Conservation (phyloP, 306 rosid species). For the Cucurbita pepo region DNA sequence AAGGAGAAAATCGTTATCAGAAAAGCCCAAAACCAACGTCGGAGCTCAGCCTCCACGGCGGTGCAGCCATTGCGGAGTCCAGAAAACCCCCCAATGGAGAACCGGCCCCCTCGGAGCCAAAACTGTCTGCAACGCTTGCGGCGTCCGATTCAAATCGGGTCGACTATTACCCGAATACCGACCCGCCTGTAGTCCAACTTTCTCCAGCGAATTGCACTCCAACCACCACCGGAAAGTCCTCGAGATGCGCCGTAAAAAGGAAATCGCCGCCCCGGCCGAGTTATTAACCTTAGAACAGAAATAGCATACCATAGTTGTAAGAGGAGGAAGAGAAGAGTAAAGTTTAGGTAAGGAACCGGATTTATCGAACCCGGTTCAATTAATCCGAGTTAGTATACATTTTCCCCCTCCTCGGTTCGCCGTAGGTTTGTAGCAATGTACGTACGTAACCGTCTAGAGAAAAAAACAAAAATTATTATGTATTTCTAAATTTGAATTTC, state of each 20-base stretch:
- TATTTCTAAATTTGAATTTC: background rate
- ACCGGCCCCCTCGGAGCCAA: slow-evolving; percentile 88
- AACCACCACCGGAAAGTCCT: slow-evolving; percentile 90
- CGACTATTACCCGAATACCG: slow-evolving; percentile 81
- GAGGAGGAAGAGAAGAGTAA: background rate
- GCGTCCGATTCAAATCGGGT: slow-evolving; percentile 92
- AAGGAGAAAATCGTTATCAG: slow-evolving; percentile 3
- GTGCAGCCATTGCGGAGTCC: slow-evolving; percentile 93
- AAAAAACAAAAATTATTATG: background rate
- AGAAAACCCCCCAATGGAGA: slow-evolving; percentile 95
- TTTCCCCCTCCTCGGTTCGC: background rate
- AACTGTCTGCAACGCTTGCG: slow-evolving; percentile 85
- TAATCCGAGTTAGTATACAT: background rate
- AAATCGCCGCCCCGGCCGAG: slow-evolving; percentile 17
- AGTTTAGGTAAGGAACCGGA: background rate
- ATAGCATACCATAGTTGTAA: slow-evolving; percentile 1
- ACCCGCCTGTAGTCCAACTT: slow-evolving; percentile 96
- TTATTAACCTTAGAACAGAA: slow-evolving; percentile 21
- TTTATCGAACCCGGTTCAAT: background rate
- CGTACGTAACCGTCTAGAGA: slow-evolving; percentile 2
- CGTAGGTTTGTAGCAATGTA: background rate
- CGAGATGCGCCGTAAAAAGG: slow-evolving; percentile 89
- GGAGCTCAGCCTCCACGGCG: slow-evolving; percentile 36
- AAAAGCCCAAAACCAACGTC: slow-evolving; percentile 19
- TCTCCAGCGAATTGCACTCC: slow-evolving; percentile 69